phyloP scores from a whole-genome alignment of 2,329 filamentous ascomycete species.

The Leptodontidium sp. region DNA sequence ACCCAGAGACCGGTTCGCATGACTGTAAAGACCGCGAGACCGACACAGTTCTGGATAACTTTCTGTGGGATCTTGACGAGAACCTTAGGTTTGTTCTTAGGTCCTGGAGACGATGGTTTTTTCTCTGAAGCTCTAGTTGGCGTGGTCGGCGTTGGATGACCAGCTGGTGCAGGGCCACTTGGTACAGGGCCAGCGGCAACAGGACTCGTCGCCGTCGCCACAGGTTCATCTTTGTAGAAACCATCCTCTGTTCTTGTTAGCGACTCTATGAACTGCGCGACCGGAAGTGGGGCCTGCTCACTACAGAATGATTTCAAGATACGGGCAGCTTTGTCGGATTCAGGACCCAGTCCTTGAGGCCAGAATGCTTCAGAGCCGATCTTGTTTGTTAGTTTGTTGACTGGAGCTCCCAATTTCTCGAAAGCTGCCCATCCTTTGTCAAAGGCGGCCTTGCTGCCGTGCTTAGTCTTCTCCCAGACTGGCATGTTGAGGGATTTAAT shows the following conservation, averaged over 20 bases:
- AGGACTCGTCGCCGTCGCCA: conserved; percentile 39
- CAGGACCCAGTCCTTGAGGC: conserved; percentile 83
- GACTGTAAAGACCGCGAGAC: conserved; percentile 91
- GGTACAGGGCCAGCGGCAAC: neutral
- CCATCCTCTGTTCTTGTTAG: conserved; percentile 62
- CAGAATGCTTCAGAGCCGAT: conserved; percentile 84
- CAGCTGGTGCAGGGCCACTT: neutral
- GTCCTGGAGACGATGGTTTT: conserved; percentile 34
- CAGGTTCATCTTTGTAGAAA: conserved; percentile 64
- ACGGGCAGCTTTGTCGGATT: conserved; percentile 89
- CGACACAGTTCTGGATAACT: conserved; percentile 89
- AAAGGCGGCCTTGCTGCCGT: conserved; percentile 69
- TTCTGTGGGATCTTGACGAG: conserved; percentile 84
- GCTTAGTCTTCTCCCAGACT: conserved; percentile 50
- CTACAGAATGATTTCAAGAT: conserved; percentile 92
- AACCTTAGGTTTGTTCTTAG: conserved; percentile 64
- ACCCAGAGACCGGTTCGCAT: conserved; percentile 95
- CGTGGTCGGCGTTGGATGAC: neutral
- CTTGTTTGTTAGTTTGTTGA: conserved; percentile 84
- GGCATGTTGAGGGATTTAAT: conserved; percentile 12
- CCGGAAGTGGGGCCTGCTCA: conserved; percentile 53
- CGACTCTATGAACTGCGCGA: neutral
- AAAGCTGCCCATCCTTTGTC: conserved; percentile 75
- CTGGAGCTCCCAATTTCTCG: conserved; percentile 74
- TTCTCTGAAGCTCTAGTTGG: neutral